Evolutionary conservation across 169 alveolate species (phyloP).

Genomic region (Perkinsus marinus): DNA sequence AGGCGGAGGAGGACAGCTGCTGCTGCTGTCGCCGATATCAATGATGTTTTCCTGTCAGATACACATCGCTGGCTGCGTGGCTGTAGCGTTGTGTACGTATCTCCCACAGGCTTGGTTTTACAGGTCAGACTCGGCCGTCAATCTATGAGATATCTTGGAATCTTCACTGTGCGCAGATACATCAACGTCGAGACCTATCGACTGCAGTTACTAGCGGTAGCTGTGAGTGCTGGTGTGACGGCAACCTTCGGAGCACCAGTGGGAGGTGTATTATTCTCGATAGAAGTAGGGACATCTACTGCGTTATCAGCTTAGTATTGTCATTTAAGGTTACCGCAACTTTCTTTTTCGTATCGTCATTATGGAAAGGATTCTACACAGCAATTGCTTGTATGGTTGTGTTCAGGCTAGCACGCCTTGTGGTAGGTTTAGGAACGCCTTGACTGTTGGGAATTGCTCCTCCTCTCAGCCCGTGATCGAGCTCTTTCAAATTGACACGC

Average conservation of each 20-base stretch:
- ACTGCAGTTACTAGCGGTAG: slow-evolving; percentile 34
- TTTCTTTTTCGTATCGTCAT: slow-evolving; percentile 50
- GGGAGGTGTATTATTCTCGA: slow-evolving; percentile 58
- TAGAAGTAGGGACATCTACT: slow-evolving; percentile 25
- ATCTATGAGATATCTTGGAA: background rate
- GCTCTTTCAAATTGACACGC: slow-evolving; percentile 10
- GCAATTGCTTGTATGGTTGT: slow-evolving; percentile 40
- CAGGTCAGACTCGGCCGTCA: background rate
- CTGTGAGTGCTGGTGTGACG: slow-evolving; percentile 63
- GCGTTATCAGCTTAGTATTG: background rate
- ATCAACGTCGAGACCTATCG: background rate
- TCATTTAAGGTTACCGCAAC: slow-evolving; percentile 37
- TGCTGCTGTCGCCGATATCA: slow-evolving; percentile 33
- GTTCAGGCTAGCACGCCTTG: slow-evolving; percentile 22
- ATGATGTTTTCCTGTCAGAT: slow-evolving; percentile 16
- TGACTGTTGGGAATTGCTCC: slow-evolving; percentile 31
- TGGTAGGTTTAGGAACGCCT: background rate
- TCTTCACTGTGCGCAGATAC: background rate
- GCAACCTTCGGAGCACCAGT: slow-evolving; percentile 62
- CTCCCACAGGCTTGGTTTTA: background rate
- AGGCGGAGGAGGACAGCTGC: slow-evolving; percentile 35
- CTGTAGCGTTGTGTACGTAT: background rate
- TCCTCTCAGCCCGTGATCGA: slow-evolving; percentile 34
- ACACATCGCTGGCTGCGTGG: background rate
- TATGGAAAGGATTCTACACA: slow-evolving; percentile 49